These are phyloP conservation scores for Vitis hybrid DNA, from an alignment of 177 flowering plant genomes.

Conservation along the genomic window DNA sequence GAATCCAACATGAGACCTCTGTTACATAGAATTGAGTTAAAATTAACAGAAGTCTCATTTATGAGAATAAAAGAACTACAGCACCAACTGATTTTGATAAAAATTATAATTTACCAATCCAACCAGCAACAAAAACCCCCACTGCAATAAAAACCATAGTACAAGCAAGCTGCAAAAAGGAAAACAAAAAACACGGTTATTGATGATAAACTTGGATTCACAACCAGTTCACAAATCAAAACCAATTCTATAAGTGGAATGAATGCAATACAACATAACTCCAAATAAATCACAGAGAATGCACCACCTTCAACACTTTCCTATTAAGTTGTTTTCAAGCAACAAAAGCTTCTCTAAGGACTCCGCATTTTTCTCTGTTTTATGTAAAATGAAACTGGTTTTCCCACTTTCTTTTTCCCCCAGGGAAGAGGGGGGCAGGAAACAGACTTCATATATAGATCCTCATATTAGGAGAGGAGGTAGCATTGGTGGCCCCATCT, in stretches of 20 bases:
- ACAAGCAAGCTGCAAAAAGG: conserved; percentile 70
- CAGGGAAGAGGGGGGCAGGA: no score
- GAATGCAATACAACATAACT: no score
- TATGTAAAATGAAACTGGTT: no score
- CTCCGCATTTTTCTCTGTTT: no score
- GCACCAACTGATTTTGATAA: neutral
- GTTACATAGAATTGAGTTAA: conserved; percentile 34
- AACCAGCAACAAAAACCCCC: conserved; percentile 92
- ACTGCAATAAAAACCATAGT: conserved; percentile 73
- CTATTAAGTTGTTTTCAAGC: no score
- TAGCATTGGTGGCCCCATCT: no score
- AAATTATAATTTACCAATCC: conserved; percentile 76
- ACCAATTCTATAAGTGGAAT: neutral
- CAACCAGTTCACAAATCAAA: neutral
- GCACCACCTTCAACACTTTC: no score
- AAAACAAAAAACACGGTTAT: conserved; percentile 13
- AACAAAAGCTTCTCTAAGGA: no score
- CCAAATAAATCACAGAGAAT: no score
- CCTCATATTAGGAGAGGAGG: no score
- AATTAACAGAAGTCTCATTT: neutral
- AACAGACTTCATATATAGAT: no score
- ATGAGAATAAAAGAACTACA: neutral
- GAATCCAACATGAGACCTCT: conserved; percentile 99
- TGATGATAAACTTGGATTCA: neutral
- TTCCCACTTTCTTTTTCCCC: no score